phyloP scores from a whole-genome alignment of 106 monocot species.

The Phalaenopsis aphrodite region DNA sequence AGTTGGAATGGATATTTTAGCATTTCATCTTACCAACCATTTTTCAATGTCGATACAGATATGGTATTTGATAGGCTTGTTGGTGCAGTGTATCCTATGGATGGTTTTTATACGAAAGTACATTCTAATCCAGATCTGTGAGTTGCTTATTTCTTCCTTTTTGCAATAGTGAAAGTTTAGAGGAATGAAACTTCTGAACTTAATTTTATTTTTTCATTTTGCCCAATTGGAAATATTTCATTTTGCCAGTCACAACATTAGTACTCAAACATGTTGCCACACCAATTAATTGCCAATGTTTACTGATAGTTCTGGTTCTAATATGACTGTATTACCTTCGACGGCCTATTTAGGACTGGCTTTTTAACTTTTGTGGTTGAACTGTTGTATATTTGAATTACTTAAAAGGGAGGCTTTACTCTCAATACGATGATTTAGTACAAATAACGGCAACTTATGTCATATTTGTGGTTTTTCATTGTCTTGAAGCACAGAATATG shows the following conservation, averaged over 20 bases:
- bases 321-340: neutral
- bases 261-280: neutral
- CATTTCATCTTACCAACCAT: conserved; percentile 85
- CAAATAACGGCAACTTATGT: neutral
- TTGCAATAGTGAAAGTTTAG: neutral
- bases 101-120: conserved; percentile 72
- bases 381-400: neutral
- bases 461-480: neutral
- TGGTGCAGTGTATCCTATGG: conserved; percentile 65
- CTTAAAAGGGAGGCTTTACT: neutral
- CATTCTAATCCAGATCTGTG: conserved; percentile 90
- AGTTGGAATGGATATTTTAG: conserved; percentile 74
- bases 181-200: neutral
- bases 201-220: neutral
- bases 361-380: neutral
- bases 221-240: neutral
- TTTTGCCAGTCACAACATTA: neutral
- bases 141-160: conserved; percentile 22
- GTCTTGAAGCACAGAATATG: neutral
- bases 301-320: neutral
- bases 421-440: neutral
- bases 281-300: neutral
- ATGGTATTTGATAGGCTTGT: conserved; percentile 78
- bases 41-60: conserved; percentile 92
- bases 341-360: neutral